These are phyloP conservation scores for Carex scoparia DNA, from an alignment of 176 grass and related monocot genomes.

Conservation along the genomic window DNA sequence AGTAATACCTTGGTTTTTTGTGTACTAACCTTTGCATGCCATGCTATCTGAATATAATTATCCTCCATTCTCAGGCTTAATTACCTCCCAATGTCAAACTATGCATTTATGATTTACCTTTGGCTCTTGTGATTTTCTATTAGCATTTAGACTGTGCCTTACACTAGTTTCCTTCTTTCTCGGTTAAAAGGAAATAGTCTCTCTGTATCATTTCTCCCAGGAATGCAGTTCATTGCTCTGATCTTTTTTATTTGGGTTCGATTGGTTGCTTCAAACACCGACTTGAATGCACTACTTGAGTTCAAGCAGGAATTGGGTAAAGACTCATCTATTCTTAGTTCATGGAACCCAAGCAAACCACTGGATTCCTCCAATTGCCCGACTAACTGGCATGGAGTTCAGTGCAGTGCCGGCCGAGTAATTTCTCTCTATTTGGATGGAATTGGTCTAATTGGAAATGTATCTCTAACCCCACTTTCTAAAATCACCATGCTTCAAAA, in stretches of 20 bases:
- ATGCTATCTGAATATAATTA: background rate
- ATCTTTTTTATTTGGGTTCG: slow-evolving; percentile 45
- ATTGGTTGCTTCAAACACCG: slow-evolving; percentile 33
- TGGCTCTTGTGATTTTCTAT: background rate
- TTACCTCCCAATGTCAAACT: background rate
- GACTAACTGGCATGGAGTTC: slow-evolving; percentile 59
- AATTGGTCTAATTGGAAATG: slow-evolving; percentile 60
- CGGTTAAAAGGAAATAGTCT: background rate
- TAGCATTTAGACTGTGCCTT: background rate
- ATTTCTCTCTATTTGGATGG: slow-evolving; percentile 50
- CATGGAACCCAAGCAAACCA: slow-evolving; percentile 57
- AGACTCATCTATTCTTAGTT: slow-evolving; percentile 36
- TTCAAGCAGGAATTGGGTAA: slow-evolving; percentile 55
- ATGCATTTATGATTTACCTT: background rate
- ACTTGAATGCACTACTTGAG: slow-evolving; percentile 65
- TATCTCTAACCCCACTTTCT: slow-evolving; percentile 47
- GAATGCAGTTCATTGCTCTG: slow-evolving; percentile 50
- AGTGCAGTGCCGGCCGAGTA: slow-evolving; percentile 60
- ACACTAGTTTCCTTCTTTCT: background rate
- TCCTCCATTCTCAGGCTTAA: background rate
- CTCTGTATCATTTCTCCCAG: background rate
- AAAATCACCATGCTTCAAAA: slow-evolving; percentile 70
- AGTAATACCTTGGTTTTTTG: slow-evolving; percentile 12
- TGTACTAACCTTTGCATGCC: background rate
- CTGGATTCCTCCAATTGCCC: slow-evolving; percentile 69